These are phyloP conservation scores for Eremothecium gossypii DNA, from an alignment of 1,139 yeast species.

Conservation along the genomic window DNA sequence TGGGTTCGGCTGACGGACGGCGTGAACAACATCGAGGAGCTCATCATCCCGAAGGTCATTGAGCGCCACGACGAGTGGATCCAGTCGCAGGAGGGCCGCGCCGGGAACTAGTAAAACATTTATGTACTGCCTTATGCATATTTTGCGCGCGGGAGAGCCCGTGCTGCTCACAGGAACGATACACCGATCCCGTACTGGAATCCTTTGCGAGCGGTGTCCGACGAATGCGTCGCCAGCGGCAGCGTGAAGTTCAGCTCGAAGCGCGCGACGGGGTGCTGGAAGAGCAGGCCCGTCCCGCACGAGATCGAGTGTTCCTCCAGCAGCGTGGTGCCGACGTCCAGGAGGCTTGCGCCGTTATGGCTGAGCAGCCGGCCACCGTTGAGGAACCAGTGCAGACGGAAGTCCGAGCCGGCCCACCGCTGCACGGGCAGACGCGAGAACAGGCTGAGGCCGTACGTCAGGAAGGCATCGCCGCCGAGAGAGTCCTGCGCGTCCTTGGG, in stretches of 20 bases:
- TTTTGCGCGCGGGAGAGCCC: no score
- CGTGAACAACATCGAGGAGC: constrained; percentile 54
- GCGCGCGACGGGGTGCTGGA: constrained; percentile 82
- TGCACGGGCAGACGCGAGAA: constrained; percentile 58
- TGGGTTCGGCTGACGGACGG: constrained; percentile 46
- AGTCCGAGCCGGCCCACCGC: constrained; percentile 42
- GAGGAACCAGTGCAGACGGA: constrained; percentile 59
- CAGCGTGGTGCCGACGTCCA: constrained; percentile 27
- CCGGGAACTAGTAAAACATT: background rate
- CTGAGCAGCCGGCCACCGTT: constrained; percentile 63
- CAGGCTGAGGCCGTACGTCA: constrained; percentile 62
- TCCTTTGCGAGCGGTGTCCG: constrained; percentile 73
- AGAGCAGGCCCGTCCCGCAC: constrained; percentile 68
- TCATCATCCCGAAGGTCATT: constrained; percentile 70
- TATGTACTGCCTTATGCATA: no score
- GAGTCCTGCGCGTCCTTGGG: constrained; percentile 52
- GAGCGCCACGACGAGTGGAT: constrained; percentile 58
- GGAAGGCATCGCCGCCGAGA: constrained; percentile 74
- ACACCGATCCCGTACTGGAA: constrained; percentile 89
- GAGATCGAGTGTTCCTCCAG: constrained; percentile 43
- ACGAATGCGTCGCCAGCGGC: constrained; percentile 57
- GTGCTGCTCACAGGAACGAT: constrained; percentile 49
- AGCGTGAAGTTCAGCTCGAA: constrained; percentile 81
- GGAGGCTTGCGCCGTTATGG: constrained; percentile 27
- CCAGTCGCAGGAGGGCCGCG: constrained; percentile 5